phyloP scores from a whole-genome alignment of 169 alveolate genomes.

The Cryptosporidium tyzzeri region DNA sequence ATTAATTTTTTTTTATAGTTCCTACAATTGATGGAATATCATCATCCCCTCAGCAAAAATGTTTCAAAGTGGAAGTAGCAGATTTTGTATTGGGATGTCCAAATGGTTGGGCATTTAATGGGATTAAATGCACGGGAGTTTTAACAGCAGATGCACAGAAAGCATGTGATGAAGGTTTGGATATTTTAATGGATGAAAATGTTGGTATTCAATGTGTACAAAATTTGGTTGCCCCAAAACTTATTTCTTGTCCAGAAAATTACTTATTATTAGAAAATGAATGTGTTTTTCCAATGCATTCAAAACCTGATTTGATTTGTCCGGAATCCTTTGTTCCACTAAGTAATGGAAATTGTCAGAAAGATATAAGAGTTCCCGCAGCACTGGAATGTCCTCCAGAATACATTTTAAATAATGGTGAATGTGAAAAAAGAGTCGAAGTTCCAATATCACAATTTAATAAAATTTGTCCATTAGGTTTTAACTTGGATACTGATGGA shows the following conservation, averaged over 20 bases:
- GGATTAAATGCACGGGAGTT: slow-evolving; percentile 64
- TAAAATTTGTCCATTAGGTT: slow-evolving; percentile 58
- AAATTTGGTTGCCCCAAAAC: slow-evolving; percentile 58
- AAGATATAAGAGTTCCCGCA: slow-evolving; percentile 70
- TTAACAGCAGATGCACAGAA: slow-evolving; percentile 67
- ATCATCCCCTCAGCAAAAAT: slow-evolving; percentile 61
- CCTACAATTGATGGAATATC: slow-evolving; percentile 72
- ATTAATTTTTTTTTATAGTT: slow-evolving; percentile 3
- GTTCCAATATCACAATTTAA: slow-evolving; percentile 32
- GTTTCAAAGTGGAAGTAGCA: slow-evolving; percentile 69
- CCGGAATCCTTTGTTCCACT: slow-evolving; percentile 64
- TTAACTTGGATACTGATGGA: slow-evolving; percentile 41
- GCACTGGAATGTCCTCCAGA: slow-evolving; percentile 74
- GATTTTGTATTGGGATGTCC: slow-evolving; percentile 75
- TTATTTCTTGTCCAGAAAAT: slow-evolving; percentile 65
- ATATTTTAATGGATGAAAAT: slow-evolving; percentile 55
- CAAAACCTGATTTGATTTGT: slow-evolving; percentile 66
- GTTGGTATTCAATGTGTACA: slow-evolving; percentile 60
- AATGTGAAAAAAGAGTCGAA: slow-evolving; percentile 65
- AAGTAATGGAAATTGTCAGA: slow-evolving; percentile 67
- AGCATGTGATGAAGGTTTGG: slow-evolving; percentile 72
- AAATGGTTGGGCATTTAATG: slow-evolving; percentile 76
- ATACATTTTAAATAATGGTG: slow-evolving; percentile 24
- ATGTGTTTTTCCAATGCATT: slow-evolving; percentile 71
- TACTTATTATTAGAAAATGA: slow-evolving; percentile 61